Conservation (phyloP, 768 basidiomycete species). For the Xerocomus brunneocitrinus region DNA sequence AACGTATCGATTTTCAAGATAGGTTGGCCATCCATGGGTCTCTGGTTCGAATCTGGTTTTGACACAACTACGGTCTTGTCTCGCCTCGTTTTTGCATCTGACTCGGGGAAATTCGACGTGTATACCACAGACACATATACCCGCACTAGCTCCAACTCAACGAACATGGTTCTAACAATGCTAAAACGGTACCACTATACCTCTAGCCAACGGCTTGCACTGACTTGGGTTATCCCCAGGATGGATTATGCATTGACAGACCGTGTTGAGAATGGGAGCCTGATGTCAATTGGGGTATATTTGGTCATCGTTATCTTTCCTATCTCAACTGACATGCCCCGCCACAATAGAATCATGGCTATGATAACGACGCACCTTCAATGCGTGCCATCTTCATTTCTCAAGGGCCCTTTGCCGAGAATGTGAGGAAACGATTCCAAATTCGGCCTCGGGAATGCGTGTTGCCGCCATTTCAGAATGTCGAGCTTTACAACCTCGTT, state of each 20-base stretch:
- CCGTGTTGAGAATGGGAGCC: slow-evolving; percentile 48
- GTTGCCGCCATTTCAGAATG: slow-evolving; percentile 74
- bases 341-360: slow-evolving; percentile 70
- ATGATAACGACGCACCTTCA: slow-evolving; percentile 66
- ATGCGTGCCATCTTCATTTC: slow-evolving; percentile 92
- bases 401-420: slow-evolving; percentile 71
- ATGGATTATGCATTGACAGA: slow-evolving; percentile 75
- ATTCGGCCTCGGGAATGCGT: slow-evolving; percentile 42
- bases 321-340: background rate
- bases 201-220: slow-evolving; percentile 67
- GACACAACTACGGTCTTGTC: slow-evolving; percentile 54
- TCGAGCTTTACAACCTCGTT: slow-evolving; percentile 79
- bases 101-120: slow-evolving; percentile 58
- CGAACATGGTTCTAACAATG: slow-evolving; percentile 41
- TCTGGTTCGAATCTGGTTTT: slow-evolving; percentile 60
- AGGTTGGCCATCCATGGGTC: slow-evolving; percentile 85
- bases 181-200: slow-evolving; percentile 74
- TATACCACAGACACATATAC: slow-evolving; percentile 15
- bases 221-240: slow-evolving; percentile 75
- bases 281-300: slow-evolving; percentile 65
- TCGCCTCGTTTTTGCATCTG: slow-evolving; percentile 46
- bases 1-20: slow-evolving; percentile 31
- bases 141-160: background rate
- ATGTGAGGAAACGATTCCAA: background rate
- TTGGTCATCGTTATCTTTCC: background rate